These are phyloP conservation scores for Erythrophleum ivorense DNA, from an alignment of 331 rosid genomes.

Conservation along the genomic window DNA sequence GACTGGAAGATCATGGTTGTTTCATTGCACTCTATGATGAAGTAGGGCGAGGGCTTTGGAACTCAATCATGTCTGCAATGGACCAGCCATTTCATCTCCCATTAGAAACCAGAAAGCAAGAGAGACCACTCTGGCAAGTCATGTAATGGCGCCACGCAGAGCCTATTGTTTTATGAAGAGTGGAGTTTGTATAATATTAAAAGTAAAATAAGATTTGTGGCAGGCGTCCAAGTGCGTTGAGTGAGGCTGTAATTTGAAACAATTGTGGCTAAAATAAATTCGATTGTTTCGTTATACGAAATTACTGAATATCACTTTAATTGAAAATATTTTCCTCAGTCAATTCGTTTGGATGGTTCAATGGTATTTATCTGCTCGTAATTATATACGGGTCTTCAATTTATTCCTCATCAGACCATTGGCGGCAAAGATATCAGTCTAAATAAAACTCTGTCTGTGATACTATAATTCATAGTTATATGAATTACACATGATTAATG, in stretches of 20 bases:
- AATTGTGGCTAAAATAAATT: not conserved
- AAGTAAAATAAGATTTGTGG: not conserved
- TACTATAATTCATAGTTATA: too few relatives aligned
- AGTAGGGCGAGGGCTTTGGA: conserved; percentile 10
- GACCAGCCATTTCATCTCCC: conserved; percentile 45
- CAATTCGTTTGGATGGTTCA: too few relatives aligned
- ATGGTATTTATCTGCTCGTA: too few relatives aligned
- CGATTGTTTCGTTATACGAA: too few relatives aligned
- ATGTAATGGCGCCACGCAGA: not conserved
- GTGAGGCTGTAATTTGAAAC: not conserved
- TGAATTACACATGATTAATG: too few relatives aligned
- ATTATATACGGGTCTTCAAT: too few relatives aligned
- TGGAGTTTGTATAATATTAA: not conserved
- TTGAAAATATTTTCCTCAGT: too few relatives aligned
- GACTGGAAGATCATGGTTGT: conserved; percentile 41
- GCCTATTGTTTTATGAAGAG: not conserved
- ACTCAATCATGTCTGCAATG: conserved; percentile 15
- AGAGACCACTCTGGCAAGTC: not conserved
- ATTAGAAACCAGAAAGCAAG: conserved; percentile 28
- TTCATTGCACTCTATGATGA: conserved; percentile 32
- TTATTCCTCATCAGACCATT: too few relatives aligned
- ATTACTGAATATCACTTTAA: too few relatives aligned
- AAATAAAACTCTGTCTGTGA: too few relatives aligned
- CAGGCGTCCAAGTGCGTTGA: too few relatives aligned
- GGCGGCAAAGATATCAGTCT: too few relatives aligned